Evolutionary conservation across 1,284 basidiomycete genomes (phyloP), one percentile per base, ranked within the genome.

Genomic region (Mixia osmundae): DNA sequence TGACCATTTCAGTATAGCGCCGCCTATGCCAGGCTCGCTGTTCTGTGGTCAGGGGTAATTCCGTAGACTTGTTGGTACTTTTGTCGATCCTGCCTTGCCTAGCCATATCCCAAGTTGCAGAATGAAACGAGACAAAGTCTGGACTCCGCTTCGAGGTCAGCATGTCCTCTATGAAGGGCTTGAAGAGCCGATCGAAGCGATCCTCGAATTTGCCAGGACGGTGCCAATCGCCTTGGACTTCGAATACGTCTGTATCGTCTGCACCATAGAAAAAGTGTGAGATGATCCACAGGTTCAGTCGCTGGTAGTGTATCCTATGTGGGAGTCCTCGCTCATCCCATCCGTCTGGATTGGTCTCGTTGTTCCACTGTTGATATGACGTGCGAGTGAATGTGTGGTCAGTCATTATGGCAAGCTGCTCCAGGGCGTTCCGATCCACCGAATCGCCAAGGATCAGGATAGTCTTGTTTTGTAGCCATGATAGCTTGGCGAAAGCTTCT

Each of bases 81-180:
- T 44, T 45, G 40, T 51, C 48, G 30, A 48, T 44, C 3, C 48
- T 44, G 18, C 49, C 49, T 24, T 48, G 50, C 26, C 48, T 47
- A 20, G 47, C 49, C 7, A 51, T 45, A 32, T 51, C 49, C 49
- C 49, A 51, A 49, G 45, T 39, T n/a, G 48, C 49, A 0, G 45
- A 46, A 22, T 51, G 49, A 1, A 50, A 18, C 16, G 40, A 43
- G 35, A 51, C 46, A 31, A 51, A 46, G 4, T 42, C 45, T 1
- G 48, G 48, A n/a, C n/a, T n/a, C n/a, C n/a, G n/a, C n/a, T n/a
- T n/a, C 10, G 42, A 44, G 33, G 33, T 35, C 2, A 37, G 37
- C 8, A 47, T 41, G 20, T 44, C 40, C 12, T 33, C 25, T 7
- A 44, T 43, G 43, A 49, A 44, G 10, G 44, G 42, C 25, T 41